Evolutionary conservation across 139 green algal species (phyloP).

Genomic region (Diplosphaera chodatii): DNA sequence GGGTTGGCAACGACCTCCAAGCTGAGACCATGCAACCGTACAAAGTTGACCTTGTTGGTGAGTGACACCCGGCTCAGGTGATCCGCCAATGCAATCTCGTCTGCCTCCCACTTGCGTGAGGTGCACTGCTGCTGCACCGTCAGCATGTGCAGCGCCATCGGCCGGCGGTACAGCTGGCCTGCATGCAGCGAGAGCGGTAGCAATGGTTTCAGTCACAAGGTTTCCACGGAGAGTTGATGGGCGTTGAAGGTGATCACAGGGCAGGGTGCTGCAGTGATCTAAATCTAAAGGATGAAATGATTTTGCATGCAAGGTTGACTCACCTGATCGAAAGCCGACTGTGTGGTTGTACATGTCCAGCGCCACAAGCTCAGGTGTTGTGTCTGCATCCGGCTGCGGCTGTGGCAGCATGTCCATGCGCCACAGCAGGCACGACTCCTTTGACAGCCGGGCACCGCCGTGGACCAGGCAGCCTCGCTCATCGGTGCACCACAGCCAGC

Average conservation of each 20-base stretch:
- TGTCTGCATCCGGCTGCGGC: background rate
- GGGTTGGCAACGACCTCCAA: background rate
- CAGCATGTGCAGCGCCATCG: background rate
- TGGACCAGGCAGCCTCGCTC: background rate
- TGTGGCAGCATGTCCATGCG: background rate
- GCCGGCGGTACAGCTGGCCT: background rate
- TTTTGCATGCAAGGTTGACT: too few relatives aligned
- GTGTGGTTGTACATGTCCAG: background rate
- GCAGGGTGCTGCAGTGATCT: too few relatives aligned
- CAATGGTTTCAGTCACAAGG: too few relatives aligned
- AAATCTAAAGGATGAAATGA: too few relatives aligned
- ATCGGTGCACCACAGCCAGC: conserved; percentile 8
- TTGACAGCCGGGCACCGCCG: background rate
- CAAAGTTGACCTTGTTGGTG: background rate
- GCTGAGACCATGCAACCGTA: background rate
- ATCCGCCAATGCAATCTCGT: background rate
- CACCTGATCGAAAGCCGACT: background rate
- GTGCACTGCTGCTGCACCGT: background rate
- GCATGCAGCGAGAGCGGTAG: background rate
- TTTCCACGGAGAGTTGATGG: too few relatives aligned
- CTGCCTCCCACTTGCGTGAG: background rate
- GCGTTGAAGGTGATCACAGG: too few relatives aligned
- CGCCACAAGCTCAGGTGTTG: background rate
- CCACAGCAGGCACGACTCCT: conserved; percentile 7
- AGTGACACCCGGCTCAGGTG: background rate